phyloP scores from a whole-genome alignment of 805 yeast genomes.

The Allodekkera sacchari region DNA sequence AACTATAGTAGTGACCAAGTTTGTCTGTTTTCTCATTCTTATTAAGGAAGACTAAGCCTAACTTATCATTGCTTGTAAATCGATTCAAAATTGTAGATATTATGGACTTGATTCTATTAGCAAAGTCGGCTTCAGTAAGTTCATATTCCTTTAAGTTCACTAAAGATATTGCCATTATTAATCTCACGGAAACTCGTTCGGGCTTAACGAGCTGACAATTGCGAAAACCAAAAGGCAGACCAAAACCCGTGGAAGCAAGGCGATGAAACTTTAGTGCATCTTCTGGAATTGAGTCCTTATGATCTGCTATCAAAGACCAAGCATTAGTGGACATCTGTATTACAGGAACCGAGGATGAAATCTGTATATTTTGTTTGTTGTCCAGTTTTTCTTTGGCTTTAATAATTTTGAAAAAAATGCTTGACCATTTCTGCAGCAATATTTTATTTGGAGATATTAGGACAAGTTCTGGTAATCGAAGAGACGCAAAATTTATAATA shows the following conservation, averaged over 20 bases:
- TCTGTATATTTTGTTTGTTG: neutral
- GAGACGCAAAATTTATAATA: slow-evolving; percentile 17
- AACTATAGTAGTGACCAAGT: slow-evolving; percentile 26
- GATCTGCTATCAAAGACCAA: slow-evolving; percentile 31
- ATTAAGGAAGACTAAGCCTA: slow-evolving; percentile 22
- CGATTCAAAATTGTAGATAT: slow-evolving; percentile 7
- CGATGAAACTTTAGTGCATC: slow-evolving; percentile 32
- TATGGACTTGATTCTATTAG: slow-evolving; percentile 9
- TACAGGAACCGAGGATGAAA: slow-evolving; percentile 20
- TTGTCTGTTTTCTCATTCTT: slow-evolving; percentile 2
- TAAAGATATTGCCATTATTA: slow-evolving; percentile 20
- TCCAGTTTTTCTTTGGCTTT: slow-evolving; percentile 6
- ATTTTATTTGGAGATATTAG: slow-evolving; percentile 14
- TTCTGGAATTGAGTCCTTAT: slow-evolving; percentile 26
- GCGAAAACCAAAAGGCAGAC: slow-evolving; percentile 31
- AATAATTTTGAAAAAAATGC: slow-evolving; percentile 14
- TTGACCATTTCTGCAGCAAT: slow-evolving; percentile 21
- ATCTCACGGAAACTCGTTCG: slow-evolving; percentile 19
- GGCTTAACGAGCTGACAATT: slow-evolving; percentile 33
- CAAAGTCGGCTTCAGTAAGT: slow-evolving; percentile 13
- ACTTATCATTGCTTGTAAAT: slow-evolving; percentile 15
- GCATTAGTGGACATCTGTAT: slow-evolving; percentile 43
- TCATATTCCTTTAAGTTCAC: slow-evolving; percentile 13
- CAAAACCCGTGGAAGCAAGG: slow-evolving; percentile 29
- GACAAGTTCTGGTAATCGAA: slow-evolving; percentile 17